Percentiles rank a stretch among this genome's conserved stretches.
Conservation (phyloP, 495 filamentous ascomycete genomes). For the Hypoxylon cercidicola region DNA sequence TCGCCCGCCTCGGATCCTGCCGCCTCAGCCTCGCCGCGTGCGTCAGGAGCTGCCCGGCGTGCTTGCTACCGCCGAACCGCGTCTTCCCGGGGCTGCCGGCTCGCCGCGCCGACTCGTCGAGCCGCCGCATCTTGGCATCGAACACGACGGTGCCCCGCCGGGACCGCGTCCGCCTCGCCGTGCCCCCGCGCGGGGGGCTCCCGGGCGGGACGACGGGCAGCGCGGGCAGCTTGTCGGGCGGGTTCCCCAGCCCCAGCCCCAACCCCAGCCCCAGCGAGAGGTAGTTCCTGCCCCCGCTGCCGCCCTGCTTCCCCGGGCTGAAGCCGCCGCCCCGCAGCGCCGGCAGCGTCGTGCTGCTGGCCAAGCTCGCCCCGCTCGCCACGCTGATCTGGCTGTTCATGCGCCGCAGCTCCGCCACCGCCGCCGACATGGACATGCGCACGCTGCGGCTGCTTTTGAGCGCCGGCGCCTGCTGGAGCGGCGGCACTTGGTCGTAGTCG, state of each 20-base stretch:
- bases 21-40: conserved; percentile 23
- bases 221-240: not conserved
- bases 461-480: conserved; percentile 22
- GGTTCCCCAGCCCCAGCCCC: not conserved
- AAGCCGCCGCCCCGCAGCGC: conserved; percentile 46
- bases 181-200: conserved; percentile 7
- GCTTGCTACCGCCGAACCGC: conserved; percentile 7
- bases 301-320: conserved; percentile 34
- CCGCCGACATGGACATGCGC: conserved; percentile 36
- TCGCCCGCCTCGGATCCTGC: conserved; percentile 26
- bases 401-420: conserved; percentile 48
- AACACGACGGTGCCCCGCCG: conserved; percentile 35
- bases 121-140: conserved; percentile 20
- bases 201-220: no score
- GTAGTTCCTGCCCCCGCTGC: conserved; percentile 45
- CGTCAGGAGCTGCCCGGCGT: conserved; percentile 21
- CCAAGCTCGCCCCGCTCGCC: conserved; percentile 42
- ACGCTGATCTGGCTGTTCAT: conserved; percentile 50
- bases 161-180: conserved; percentile 1
- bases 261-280: conserved; percentile 38
- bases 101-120: conserved; percentile 14
- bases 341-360: conserved; percentile 46
- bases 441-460: conserved; percentile 27
- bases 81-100: conserved; percentile 7
- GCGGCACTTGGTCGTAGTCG: conserved; percentile 29